Conservation (phyloP, 768 basidiomycete species). For the Lactarius hatsudake region DNA sequence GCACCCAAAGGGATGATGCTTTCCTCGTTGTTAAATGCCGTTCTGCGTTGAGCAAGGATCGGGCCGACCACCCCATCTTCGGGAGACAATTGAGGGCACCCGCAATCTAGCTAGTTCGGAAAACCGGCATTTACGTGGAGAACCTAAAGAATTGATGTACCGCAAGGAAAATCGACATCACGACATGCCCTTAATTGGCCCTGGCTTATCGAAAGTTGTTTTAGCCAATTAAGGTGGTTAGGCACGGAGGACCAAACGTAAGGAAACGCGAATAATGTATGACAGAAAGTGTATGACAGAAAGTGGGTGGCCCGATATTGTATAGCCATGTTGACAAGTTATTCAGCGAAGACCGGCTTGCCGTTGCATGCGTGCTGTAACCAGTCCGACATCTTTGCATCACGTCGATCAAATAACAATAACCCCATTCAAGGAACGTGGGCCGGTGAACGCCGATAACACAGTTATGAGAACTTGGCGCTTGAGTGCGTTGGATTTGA, state of each 20-base stretch:
- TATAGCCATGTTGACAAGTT: not conserved
- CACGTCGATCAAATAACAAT: not conserved
- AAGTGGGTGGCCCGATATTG: not conserved
- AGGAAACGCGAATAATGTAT: not conserved
- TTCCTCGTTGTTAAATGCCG: not conserved
- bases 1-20: not conserved
- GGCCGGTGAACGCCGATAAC: not conserved
- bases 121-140: not conserved
- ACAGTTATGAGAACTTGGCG: not conserved
- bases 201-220: too few relatives aligned
- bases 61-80: not conserved
- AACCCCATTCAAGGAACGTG: not conserved
- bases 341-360: not conserved
- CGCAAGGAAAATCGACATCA: too few relatives aligned
- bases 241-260: not conserved
- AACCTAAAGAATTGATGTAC: not conserved
- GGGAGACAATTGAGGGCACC: not conserved
- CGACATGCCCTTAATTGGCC: too few relatives aligned
- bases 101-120: not conserved
- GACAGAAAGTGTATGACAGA: not conserved
- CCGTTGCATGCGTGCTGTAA: not conserved
- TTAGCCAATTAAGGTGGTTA: not conserved
- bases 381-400: not conserved
- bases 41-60: not conserved
- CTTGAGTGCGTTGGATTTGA: not conserved